Conservation (phyloP, 371 early-diverging fungal species). For the Syncephalastrum contaminatum region DNA sequence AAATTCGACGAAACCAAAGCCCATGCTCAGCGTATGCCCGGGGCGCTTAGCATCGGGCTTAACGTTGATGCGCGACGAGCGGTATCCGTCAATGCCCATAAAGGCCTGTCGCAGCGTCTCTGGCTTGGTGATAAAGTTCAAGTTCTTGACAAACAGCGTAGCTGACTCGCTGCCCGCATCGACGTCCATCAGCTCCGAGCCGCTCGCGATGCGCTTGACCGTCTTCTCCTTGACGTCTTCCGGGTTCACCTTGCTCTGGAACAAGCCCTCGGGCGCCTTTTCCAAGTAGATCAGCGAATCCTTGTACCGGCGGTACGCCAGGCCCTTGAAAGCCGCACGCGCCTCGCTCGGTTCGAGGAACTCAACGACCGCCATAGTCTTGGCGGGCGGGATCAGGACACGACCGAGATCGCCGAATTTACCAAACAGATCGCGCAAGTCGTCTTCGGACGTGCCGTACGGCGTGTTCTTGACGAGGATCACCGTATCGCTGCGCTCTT, state of each 20-base stretch:
- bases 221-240: slow-evolving; percentile 19
- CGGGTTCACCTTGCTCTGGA: slow-evolving; percentile 48
- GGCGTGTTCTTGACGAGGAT: slow-evolving; percentile 96
- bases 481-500: slow-evolving; percentile 83
- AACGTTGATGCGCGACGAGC: slow-evolving; percentile 74
- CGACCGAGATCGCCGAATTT: slow-evolving; percentile 87
- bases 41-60: slow-evolving; percentile 82
- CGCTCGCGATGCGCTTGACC: slow-evolving; percentile 26
- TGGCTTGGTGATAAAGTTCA: slow-evolving; percentile 87
- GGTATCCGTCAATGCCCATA: slow-evolving; percentile 66
- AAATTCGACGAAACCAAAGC: slow-evolving; percentile 98
- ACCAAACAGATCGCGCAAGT: slow-evolving; percentile 78
- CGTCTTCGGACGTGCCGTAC: slow-evolving; percentile 75
- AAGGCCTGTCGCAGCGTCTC: slow-evolving; percentile 73
- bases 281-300: slow-evolving; percentile 90
- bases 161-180: slow-evolving; percentile 38
- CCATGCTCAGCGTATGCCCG: slow-evolving; percentile 81
- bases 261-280: slow-evolving; percentile 87
- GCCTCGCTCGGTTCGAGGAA: slow-evolving; percentile 89
- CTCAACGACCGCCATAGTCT: slow-evolving; percentile 94
- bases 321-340: slow-evolving; percentile 80
- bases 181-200: slow-evolving; percentile 44
- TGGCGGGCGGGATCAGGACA: slow-evolving; percentile 89
- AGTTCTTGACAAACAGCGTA: slow-evolving; percentile 92
- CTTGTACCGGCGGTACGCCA: slow-evolving; percentile 92